Conservation (phyloP, 192 early-diverging fungal species). For the Entomortierella parvispora region DNA sequence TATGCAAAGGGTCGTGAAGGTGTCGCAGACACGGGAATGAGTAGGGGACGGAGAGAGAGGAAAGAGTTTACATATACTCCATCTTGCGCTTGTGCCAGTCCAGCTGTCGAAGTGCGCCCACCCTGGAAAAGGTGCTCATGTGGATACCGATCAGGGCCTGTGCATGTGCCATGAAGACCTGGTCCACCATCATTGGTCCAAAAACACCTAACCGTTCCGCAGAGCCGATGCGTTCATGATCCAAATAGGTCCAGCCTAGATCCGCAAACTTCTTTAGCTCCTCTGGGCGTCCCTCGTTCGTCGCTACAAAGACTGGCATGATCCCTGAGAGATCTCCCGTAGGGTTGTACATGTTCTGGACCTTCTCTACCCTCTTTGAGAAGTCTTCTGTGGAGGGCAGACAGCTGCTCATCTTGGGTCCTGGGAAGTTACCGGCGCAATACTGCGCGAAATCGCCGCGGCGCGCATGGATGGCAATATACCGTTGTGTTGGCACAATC, state of each 20-base stretch:
- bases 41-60: no score
- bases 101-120: slow-evolving; percentile 36
- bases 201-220: slow-evolving; percentile 37
- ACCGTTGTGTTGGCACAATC: slow-evolving; percentile 28
- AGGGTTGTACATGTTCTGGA: slow-evolving; percentile 22
- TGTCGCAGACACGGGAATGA: no score
- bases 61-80: slow-evolving; percentile 31
- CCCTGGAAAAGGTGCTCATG: slow-evolving; percentile 53
- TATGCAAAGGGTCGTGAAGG: no score
- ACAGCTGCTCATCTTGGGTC: slow-evolving; percentile 44
- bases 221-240: slow-evolving; percentile 38
- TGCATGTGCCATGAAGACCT: slow-evolving; percentile 42
- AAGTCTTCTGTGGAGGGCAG: slow-evolving; percentile 43
- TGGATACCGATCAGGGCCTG: slow-evolving; percentile 40
- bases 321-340: slow-evolving; percentile 14
- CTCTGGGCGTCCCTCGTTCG: slow-evolving; percentile 41
- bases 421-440: slow-evolving; percentile 34
- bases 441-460: slow-evolving; percentile 50
- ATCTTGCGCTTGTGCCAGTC: slow-evolving; percentile 41
- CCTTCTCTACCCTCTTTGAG: slow-evolving; percentile 26
- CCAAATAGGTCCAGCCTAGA: slow-evolving; percentile 40
- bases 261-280: slow-evolving; percentile 51
- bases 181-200: slow-evolving; percentile 48
- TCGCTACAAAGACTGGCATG: slow-evolving; percentile 50
- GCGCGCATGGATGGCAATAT: slow-evolving; percentile 44